Evolutionary conservation across 2,329 filamentous ascomycete species (phyloP).

Genomic region (Colletotrichum lupini): DNA sequence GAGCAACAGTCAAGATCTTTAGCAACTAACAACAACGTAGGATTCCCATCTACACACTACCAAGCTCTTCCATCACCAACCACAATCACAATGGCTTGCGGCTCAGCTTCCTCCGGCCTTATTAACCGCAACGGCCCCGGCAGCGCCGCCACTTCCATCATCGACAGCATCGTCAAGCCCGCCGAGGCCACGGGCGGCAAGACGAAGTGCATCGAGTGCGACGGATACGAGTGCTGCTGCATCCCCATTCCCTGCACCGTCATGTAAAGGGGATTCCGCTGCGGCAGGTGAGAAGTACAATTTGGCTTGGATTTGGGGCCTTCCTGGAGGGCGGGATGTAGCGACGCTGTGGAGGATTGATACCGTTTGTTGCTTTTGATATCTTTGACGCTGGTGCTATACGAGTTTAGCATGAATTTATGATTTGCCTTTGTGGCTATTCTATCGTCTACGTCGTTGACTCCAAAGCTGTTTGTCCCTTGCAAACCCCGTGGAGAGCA

Average conservation of each 20-base stretch:
- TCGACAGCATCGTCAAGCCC: constrained; percentile 63
- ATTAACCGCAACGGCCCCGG: constrained; percentile 59
- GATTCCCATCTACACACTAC: neutral
- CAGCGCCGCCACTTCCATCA: constrained; percentile 59
- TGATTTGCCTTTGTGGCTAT: neutral
- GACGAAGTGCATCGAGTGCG: constrained; percentile 62
- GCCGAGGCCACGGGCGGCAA: constrained; percentile 52
- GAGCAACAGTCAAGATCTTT: neutral
- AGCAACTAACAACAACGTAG: neutral
- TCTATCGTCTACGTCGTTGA: neutral
- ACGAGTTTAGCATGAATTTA: constrained; percentile 6
- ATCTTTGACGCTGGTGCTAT: neutral
- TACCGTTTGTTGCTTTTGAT: neutral
- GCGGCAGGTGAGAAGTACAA: neutral
- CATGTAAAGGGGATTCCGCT: constrained; percentile 49
- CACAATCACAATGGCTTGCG: constrained; percentile 44
- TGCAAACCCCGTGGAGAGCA: neutral
- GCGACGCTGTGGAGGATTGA: neutral
- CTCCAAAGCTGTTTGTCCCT: neutral
- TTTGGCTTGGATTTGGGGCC: neutral
- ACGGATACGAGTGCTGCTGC: constrained; percentile 64
- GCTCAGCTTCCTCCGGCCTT: constrained; percentile 44
- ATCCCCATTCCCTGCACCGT: constrained; percentile 63
- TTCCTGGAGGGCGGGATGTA: neutral
- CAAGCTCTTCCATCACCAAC: neutral